Evolutionary conservation across 192 early-diverging fungal genomes (phyloP), one percentile per base, ranked within the genome.

Genomic region (Gigaspora rosea): DNA sequence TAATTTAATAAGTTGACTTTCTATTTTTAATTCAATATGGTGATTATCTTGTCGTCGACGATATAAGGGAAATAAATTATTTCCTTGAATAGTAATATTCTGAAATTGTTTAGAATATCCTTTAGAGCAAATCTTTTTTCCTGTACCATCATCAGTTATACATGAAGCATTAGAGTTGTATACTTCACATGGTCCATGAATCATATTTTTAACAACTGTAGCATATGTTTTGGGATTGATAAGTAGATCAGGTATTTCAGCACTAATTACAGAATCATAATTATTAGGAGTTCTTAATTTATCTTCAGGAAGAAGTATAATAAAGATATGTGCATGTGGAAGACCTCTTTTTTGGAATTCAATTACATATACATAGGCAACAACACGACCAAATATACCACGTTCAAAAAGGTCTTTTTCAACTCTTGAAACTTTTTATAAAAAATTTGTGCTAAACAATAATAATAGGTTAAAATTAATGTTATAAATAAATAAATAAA

Each of bases 291-390:
- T 78, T 49, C 47, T 52, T 27, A 20, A 22, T 54, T 78, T 84
- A 67, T 70, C 15, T 12, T 16, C 13, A 3, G 50, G n/a, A 20
- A 67, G 10, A 8, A 83, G 18, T 33, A 83, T 83, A 1, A 81
- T 71, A 1, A 82, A 73, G 8, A 85, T 82, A 20, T 85, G 80
- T 1, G 62, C 78, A 68, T 85, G 81, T 59, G 80, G 78, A 16
- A 85, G 49, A 12, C 81, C 84, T 3, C 81, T 51, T 41, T 83
- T 85, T 33, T 85, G 81, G 36, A 83, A 85, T 62, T 85, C 84
- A 56, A 85, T 76, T 1, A 79, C 71, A 67, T 68, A 58, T 6
- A 81, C 67, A 41, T 74, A 50, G 4, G 61, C 84, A 11, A 83
- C 67, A 6, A 78, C 80, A 46, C 59, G 77, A 12, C 79, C 76